Evolutionary conservation across 306 rosid species (phyloP).

Genomic region (Citrullus mucosospermus): DNA sequence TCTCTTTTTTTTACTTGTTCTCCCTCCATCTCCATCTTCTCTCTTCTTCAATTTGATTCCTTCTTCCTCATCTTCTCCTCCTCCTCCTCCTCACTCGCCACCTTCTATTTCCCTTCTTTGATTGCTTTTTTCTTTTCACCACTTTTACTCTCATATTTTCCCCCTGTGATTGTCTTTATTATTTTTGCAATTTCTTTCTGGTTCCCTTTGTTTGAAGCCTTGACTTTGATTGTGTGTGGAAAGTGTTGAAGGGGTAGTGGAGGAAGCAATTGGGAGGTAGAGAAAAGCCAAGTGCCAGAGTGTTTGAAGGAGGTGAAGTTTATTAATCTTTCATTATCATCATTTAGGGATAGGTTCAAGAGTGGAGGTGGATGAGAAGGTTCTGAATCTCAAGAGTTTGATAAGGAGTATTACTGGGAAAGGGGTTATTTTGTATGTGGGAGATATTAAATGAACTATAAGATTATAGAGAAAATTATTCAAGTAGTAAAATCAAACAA

Average conservation of each 20-base stretch:
- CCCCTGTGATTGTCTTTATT: too few relatives aligned
- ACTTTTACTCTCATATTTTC: too few relatives aligned
- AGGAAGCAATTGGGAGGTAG: conserved; percentile 41
- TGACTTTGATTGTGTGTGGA: conserved; percentile 6
- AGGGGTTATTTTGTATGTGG: conserved; percentile 68
- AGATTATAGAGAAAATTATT: conserved; percentile 25
- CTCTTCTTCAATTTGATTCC: too few relatives aligned
- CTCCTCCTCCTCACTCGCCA: too few relatives aligned
- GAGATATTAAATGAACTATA: conserved; percentile 67
- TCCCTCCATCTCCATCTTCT: too few relatives aligned
- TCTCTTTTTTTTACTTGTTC: too few relatives aligned
- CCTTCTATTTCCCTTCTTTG: too few relatives aligned
- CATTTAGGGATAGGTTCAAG: conserved; percentile 37
- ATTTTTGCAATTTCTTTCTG: too few relatives aligned
- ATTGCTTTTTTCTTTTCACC: too few relatives aligned
- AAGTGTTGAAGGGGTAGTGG: conserved; percentile 45
- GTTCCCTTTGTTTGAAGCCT: too few relatives aligned
- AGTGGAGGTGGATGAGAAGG: conserved; percentile 52
- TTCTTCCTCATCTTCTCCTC: too few relatives aligned
- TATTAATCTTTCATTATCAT: conserved; percentile 33
- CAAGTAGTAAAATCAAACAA: conserved; percentile 16
- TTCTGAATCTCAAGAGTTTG: conserved; percentile 40
- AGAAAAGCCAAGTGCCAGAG: conserved; percentile 46
- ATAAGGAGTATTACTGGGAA: conserved; percentile 23
- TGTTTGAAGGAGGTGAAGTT: conserved; percentile 47